A percentile compares a stretch with the other conserved stretches of the same genome.
Evolutionary conservation across 164 flowering plant species (phyloP).

Genomic region (Nelumbo lutea): DNA sequence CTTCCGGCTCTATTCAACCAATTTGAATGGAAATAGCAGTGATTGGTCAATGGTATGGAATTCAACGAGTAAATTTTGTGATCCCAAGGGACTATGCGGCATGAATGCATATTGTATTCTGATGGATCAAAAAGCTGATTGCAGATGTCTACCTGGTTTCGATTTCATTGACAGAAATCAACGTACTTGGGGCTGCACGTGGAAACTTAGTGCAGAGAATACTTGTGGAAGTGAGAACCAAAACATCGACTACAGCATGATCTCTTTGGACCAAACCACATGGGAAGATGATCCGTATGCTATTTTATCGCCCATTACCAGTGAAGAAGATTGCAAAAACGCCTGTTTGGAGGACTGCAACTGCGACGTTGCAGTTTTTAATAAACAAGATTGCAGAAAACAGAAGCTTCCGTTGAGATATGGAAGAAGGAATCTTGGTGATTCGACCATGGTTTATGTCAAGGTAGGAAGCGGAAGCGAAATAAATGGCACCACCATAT

Average conservation of each 20-base stretch:
- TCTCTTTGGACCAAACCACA: neutral
- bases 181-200: conserved; percentile 12
- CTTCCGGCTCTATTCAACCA: conserved; percentile 7
- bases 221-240: neutral
- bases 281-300: conserved; percentile 12
- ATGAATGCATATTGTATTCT: conserved; percentile 16
- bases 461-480: conserved; percentile 7
- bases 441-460: neutral
- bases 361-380: conserved; percentile 1
- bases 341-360: conserved; percentile 6
- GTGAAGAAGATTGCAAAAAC: conserved; percentile 10
- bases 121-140: conserved; percentile 3
- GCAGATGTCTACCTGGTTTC: conserved; percentile 24
- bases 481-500: too few relatives aligned
- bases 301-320: neutral
- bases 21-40: neutral
- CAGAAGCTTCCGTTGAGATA: conserved; percentile 27
- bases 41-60: conserved; percentile 7
- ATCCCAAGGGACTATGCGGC: conserved; percentile 22
- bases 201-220: conserved; percentile 1
- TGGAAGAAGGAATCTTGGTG: neutral
- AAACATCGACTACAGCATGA: neutral
- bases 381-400: conserved; percentile 6
- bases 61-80: conserved; percentile 9
- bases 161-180: neutral